Evolutionary conservation across 352 stramenopile species (phyloP).

Genomic region (Pythium monospermum): DNA sequence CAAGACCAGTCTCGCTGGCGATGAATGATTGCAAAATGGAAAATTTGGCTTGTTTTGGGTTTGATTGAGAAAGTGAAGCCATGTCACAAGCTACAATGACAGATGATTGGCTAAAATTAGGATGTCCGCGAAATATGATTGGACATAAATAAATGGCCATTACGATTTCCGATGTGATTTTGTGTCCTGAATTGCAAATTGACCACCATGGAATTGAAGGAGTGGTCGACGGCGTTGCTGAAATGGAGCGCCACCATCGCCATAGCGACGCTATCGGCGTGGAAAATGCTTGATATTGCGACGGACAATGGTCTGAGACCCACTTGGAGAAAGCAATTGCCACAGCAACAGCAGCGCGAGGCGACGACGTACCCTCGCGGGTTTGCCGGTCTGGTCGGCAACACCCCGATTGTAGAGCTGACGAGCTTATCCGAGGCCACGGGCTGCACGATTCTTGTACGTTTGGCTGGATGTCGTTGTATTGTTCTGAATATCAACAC

Average conservation of each 20-base stretch:
- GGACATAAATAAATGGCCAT: constrained; percentile 29
- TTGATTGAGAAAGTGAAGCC: constrained; percentile 7
- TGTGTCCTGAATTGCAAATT: too few species aligned
- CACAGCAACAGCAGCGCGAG: constrained; percentile 19
- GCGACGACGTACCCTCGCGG: constrained; percentile 26
- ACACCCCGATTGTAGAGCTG: constrained; percentile 92
- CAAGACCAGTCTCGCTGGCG: constrained; percentile 12
- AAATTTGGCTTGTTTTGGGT: background rate
- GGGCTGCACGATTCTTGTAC: constrained; percentile 85
- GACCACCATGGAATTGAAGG: too few species aligned
- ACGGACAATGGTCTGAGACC: background rate
- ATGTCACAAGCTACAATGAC: constrained; percentile 4
- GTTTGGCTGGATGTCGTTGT: background rate
- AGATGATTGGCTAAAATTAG: constrained; percentile 20
- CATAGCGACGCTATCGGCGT: constrained; percentile 60
- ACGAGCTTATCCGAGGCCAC: constrained; percentile 87
- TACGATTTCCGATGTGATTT: too few species aligned
- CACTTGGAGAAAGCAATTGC: background rate
- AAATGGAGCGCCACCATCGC: constrained; percentile 53
- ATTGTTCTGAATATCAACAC: background rate
- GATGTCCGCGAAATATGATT: constrained; percentile 30
- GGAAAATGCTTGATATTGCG: constrained; percentile 60
- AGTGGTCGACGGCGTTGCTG: constrained; percentile 43
- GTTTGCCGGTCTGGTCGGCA: constrained; percentile 89
- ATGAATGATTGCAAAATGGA: background rate